Percentiles rank a stretch among this genome's conserved stretches.
These are phyloP conservation scores for Extremus antarcticus DNA, from an alignment of 495 filamentous ascomycete species.

Conservation along the genomic window DNA sequence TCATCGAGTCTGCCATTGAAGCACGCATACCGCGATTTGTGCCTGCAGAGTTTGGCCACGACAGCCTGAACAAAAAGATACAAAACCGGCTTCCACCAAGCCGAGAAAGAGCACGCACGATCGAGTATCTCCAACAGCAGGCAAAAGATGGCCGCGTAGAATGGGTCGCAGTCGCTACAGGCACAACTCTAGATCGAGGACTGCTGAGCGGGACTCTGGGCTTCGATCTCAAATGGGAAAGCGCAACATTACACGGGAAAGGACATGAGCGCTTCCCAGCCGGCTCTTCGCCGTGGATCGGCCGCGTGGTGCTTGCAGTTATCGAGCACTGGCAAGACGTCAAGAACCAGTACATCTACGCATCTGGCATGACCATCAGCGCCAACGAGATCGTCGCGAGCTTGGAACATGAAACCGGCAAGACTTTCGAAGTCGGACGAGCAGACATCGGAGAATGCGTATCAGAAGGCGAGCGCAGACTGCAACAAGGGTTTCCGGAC, in stretches of 20 bases:
- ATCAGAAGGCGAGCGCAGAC: slow-evolving; percentile 19
- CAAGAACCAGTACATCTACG: slow-evolving; percentile 22
- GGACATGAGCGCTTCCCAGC: slow-evolving; percentile 21
- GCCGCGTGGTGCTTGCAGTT: slow-evolving; percentile 11
- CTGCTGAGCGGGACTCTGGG: slow-evolving; percentile 21
- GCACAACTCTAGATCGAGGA: slow-evolving; percentile 15
- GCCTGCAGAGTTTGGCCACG: slow-evolving; percentile 53
- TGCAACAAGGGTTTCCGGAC: slow-evolving; percentile 19
- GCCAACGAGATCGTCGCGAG: slow-evolving; percentile 13
- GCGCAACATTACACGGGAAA: slow-evolving; percentile 19
- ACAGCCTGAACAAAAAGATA: slow-evolving; percentile 36
- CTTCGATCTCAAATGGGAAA: slow-evolving; percentile 24
- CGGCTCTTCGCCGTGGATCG: slow-evolving; percentile 17
- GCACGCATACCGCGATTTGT: slow-evolving; percentile 54
- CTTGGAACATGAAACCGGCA: slow-evolving; percentile 13
- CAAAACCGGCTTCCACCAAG: slow-evolving; percentile 12
- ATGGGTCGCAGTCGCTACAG: slow-evolving; percentile 21
- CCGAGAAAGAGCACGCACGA: slow-evolving; percentile 2
- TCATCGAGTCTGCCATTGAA: slow-evolving; percentile 51
- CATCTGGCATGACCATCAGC: slow-evolving; percentile 13
- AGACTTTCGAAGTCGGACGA: slow-evolving; percentile 18
- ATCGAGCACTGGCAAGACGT: slow-evolving; percentile 21
- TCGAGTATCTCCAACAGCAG: slow-evolving; percentile 7
- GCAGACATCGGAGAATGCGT: slow-evolving; percentile 17
- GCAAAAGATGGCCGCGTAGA: not conserved